Base-by-base conservation (phyloP, 768 basidiomycete genomes). In the Candolleomyces eurysporus region DNA sequence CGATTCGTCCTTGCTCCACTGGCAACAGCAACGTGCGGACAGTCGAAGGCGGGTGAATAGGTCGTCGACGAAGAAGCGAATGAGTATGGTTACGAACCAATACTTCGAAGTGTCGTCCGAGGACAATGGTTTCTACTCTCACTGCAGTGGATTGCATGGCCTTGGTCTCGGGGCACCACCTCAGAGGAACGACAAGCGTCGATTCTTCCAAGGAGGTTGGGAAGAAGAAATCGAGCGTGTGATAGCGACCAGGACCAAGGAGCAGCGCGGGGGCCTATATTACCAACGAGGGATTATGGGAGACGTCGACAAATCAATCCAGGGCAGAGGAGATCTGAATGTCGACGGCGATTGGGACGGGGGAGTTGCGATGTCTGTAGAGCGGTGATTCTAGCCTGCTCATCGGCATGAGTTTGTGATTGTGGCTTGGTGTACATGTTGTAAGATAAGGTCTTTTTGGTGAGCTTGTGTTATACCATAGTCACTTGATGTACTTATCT, bases 61-160 rank as follows among this genome's bases (percentile, higher is more conserved):
- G 13, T 54, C 60, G 7, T n/a, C 50, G 51, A 54, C 73, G 40
- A 79, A 78, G 65, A 84, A 84, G 64, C 83, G 86, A 59, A 90
- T 91, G 87, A 90, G 87, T 65, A 77, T 90, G 51, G 57, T 88
- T 53, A 88, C 87, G 17, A 84, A 84, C 61, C 79, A 83, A 58
- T 85, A 82, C 63, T 76, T 82, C 60, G 83, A 87, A 48, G 74
- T 81, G 0, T 82, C 83, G 0, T 59, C 67, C 6, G 75, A 81
- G 11, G 83, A 80, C 57, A 72, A 78, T 42, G 77, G 76, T 54
- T 78, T 73, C 60, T 75, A 73, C 32, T 55, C 53, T 11, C 53
- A 55, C 21, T 55, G 53, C 19, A 55, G n/a, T 16, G 53, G 53
- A 9, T 36, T 55, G 14, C 11, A 26, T 30, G 39, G 22, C 5